Base-by-base conservation (phyloP, 1,284 basidiomycete genomes). In the Rhodotorula sp. region DNA sequence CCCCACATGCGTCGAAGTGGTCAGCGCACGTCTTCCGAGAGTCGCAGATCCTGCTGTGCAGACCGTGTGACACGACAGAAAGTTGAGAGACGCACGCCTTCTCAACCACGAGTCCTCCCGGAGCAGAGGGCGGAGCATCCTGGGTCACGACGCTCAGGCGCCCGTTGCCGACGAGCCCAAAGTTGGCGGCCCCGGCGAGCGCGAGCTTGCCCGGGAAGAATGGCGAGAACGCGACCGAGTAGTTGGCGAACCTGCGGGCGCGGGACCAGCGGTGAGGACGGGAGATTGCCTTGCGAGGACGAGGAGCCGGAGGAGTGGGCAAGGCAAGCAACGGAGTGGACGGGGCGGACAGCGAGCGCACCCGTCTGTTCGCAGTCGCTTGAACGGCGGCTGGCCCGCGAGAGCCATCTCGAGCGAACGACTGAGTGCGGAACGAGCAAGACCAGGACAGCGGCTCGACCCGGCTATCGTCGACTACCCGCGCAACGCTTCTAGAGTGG, bases 161-260 rank as follows among this genome's bases (percentile, higher is more conserved):
- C 2, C 96, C 96, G 81, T 97, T 97, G 23, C 96, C 96, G 42
- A 98, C 90, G 8, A 98, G 85, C 4, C 96, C 95, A 81, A 93
- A 98, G 83, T 98, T 98, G 49, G 95, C 92, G 0, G 93, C 87
- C 2, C 92, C 92, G 9, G 93, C 93, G 25, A 97, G 84, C 1
- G 95, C 96, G 44, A 97, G 82, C 41, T 89, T 86, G 23, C 86
- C 85, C 19, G 88, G 89, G 81, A 91, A 92, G 81, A 97, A 98
- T 8, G 96, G 96, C 0, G 93, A 96, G 90, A 92, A 98, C 13
- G 90, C 88, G 53, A 97, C 78, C 4, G 88, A 84, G 81, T 97
- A 96, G 81, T 96, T 94, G 0, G 95, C 90, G 82, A 92, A 97
- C 0, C 82, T 82, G 70, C n/a, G 42, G 61, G 42, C 46, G 44